Conservation (phyloP, 805 yeast genomes). For the Saccharomycopsis fibuligera region DNA sequence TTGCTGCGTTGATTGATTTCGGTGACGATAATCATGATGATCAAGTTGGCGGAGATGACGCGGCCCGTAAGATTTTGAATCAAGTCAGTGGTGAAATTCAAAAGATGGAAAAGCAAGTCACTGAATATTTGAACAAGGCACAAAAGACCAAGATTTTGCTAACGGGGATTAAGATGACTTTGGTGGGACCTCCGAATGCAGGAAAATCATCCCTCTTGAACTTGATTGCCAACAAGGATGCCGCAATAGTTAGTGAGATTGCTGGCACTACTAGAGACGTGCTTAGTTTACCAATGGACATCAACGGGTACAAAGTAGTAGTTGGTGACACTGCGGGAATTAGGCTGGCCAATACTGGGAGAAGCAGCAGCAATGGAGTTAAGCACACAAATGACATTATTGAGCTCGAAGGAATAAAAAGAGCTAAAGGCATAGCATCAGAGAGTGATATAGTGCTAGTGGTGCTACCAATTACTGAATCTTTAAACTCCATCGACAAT, state of each 20-base stretch:
- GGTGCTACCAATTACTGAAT: constrained; percentile 41
- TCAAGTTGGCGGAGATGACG: constrained; percentile 39
- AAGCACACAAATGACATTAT: constrained; percentile 41
- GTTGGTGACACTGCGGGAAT: constrained; percentile 94
- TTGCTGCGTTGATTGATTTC: constrained; percentile 89
- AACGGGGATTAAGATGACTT: constrained; percentile 64
- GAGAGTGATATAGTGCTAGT: constrained; percentile 65
- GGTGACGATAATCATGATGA: constrained; percentile 89
- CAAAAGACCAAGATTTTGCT: constrained; percentile 56
- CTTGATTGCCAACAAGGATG: constrained; percentile 65
- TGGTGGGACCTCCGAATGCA: constrained; percentile 92
- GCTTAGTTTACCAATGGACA: constrained; percentile 72
- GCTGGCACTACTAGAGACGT: constrained; percentile 95
- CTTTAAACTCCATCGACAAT: constrained; percentile 21
- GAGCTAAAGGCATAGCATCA: constrained; percentile 58
- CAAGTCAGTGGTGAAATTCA: constrained; percentile 41
- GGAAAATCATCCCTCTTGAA: constrained; percentile 90
- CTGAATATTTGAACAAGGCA: constrained; percentile 38
- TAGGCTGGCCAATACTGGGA: constrained; percentile 36
- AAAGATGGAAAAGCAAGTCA: constrained; percentile 39
- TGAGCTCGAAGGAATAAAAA: constrained; percentile 73
- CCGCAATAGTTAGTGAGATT: constrained; percentile 83
- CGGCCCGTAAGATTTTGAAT: constrained; percentile 44
- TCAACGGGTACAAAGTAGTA: constrained; percentile 76
- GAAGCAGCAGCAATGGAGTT: too few species aligned